phyloP scores from a whole-genome alignment of 768 basidiomycete genomes.

The Pleurotus pulmonarius region DNA sequence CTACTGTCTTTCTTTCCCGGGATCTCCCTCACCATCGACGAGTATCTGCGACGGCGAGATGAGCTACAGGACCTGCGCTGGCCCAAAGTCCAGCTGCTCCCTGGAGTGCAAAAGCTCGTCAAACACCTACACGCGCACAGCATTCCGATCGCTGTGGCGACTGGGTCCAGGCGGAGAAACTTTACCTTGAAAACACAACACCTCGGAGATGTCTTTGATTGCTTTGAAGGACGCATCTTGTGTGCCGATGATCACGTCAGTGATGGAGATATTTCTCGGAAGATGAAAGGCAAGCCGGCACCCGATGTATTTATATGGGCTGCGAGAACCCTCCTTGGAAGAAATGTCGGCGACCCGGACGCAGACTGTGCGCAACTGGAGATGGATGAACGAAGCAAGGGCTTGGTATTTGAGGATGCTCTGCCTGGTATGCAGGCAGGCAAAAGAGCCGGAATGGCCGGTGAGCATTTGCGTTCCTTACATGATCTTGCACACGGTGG shows the following conservation, averaged over 20 bases:
- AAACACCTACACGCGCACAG: conserved; percentile 61
- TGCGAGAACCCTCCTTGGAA: conserved; percentile 55
- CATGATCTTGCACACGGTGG: no score
- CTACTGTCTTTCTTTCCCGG: conserved; percentile 77
- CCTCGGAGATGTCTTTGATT: conserved; percentile 51
- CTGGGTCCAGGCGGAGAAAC: conserved; percentile 65
- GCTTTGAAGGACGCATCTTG: conserved; percentile 62
- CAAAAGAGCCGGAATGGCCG: conserved; percentile 83
- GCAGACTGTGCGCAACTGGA: conserved; percentile 29
- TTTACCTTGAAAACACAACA: conserved; percentile 66
- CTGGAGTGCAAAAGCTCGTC: conserved; percentile 69
- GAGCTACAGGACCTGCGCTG: conserved; percentile 59
- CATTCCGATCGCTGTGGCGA: conserved; percentile 80
- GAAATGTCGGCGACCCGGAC: conserved; percentile 49
- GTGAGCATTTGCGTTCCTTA: conserved; percentile 32
- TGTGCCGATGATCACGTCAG: conserved; percentile 59
- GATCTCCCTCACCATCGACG: conserved; percentile 59
- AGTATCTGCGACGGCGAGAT: conserved; percentile 56
- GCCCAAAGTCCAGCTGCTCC: conserved; percentile 70
- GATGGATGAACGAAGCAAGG: conserved; percentile 48
- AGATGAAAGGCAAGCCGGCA: conserved; percentile 68
- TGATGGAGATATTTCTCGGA: conserved; percentile 23
- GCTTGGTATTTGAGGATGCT: conserved; percentile 83
- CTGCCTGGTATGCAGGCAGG: conserved; percentile 76
- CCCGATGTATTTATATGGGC: conserved; percentile 81